Evolutionary conservation across 768 basidiomycete genomes (phyloP).

Genomic region (Mrakia frigida): DNA sequence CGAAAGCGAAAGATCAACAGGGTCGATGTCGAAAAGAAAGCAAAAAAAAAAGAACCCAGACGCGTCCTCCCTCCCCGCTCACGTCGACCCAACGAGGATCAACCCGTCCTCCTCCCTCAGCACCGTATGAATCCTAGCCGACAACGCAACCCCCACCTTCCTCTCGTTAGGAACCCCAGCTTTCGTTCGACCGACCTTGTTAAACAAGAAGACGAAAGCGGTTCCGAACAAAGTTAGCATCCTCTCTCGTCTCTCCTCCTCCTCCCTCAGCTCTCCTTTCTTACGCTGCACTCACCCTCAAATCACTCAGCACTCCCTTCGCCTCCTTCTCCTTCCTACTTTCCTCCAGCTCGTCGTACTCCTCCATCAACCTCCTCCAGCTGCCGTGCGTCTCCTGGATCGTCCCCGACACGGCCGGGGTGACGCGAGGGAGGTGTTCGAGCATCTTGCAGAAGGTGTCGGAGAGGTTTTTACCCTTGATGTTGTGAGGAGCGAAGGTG

Average conservation of each 20-base stretch:
- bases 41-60: too few relatives aligned
- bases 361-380: conserved; percentile 41
- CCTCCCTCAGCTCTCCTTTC: conserved; percentile 32
- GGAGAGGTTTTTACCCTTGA: conserved; percentile 35
- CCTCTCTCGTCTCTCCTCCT: conserved; percentile 35
- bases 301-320: conserved; percentile 36
- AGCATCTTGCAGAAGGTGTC: conserved; percentile 43
- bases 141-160: conserved; percentile 33
- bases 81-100: not conserved
- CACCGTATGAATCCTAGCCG: conserved; percentile 37
- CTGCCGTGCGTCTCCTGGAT: conserved; percentile 38
- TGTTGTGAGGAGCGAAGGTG: conserved; percentile 39
- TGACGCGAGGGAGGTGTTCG: conserved; percentile 42
- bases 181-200: conserved; percentile 5
- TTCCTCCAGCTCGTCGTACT: conserved; percentile 39
- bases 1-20: too few relatives aligned
- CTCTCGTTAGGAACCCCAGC: conserved; percentile 1
- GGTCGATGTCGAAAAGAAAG: too few relatives aligned
- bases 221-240: not conserved
- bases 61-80: not conserved
- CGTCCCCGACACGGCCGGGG: conserved; percentile 38
- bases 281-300: conserved; percentile 36
- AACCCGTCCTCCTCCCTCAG: conserved; percentile 38
- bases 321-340: conserved; percentile 36
- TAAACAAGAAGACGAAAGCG: not conserved